A percentile compares a stretch with the other conserved stretches of the same genome.
phyloP scores from a whole-genome alignment of 495 filamentous ascomycete genomes.

The Jackrogersella minutella region DNA sequence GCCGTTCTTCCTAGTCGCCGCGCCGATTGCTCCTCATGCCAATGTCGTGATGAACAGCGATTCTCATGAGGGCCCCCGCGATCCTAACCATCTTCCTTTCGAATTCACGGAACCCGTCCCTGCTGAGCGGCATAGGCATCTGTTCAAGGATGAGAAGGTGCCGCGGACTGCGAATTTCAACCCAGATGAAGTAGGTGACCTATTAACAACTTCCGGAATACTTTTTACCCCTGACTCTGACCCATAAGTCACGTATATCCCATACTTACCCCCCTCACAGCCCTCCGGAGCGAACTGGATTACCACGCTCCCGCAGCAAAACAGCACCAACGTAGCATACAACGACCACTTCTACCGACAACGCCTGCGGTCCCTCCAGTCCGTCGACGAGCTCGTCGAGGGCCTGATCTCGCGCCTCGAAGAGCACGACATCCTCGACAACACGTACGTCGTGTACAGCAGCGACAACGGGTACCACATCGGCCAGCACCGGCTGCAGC shows the following conservation, averaged over 20 bases:
- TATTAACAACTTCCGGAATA: neutral
- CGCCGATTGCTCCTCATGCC: conserved; percentile 69
- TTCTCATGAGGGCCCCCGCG: neutral
- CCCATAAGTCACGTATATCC: neutral
- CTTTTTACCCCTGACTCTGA: neutral
- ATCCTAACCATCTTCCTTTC: conserved; percentile 15
- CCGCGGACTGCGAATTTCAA: conserved; percentile 59
- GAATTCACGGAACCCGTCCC: conserved; percentile 60
- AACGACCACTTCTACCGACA: conserved; percentile 71
- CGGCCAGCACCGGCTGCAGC: conserved; percentile 70
- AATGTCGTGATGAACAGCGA: conserved; percentile 56
- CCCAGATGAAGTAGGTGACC: conserved; percentile 52
- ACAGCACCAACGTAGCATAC: conserved; percentile 63
- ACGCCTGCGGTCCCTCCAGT: conserved; percentile 67
- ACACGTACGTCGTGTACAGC: conserved; percentile 74
- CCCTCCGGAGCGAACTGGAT: conserved; percentile 69
- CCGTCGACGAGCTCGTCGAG: conserved; percentile 71
- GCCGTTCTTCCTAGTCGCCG: conserved; percentile 70
- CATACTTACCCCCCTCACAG: conserved; percentile 29
- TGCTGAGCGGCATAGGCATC: conserved; percentile 49
- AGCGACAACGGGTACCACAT: conserved; percentile 77
- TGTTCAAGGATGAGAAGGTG: conserved; percentile 56
- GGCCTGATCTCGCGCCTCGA: conserved; percentile 60
- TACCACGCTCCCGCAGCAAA: conserved; percentile 58
- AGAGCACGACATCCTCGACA: conserved; percentile 60